Evolutionary conservation across 306 rosid species (phyloP), one percentile per base, ranked within the genome.

Genomic region (Vachellia pachyceras): DNA sequence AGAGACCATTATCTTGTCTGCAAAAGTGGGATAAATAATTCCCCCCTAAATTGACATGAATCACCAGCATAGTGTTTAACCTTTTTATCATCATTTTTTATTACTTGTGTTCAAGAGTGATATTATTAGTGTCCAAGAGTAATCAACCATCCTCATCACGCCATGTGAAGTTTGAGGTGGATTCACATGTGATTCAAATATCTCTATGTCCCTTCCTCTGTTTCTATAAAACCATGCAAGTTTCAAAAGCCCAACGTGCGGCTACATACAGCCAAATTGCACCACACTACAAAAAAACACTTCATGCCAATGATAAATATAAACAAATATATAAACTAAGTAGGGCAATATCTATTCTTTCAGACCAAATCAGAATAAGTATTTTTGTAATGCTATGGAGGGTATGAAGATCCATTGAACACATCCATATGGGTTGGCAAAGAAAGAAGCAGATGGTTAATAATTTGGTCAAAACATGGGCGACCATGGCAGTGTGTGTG

Each of bases 351-450:
- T 63, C 63, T 8, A 55, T 10, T 29, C 18, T 64, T 35, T 35
- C 3, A 64, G 5, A 64, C 10, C 22, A 7, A 13, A 35, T 64
- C 42, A 6, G 5, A 3, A 35, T 11, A 35, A 14, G 35, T 33
- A 33, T 29, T 61, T 2, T 25, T 60, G 8, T 60, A 2, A 33
- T 29, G 4, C 3, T 57, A 57, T 22, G 60, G 60, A 25, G 1
- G 67, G 39, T 25, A 25, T 60, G 1, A 33, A 36, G 44, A 64
- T 78, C 23, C 69, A 47, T 50, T 75, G 79, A 73, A 77, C 55
- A 77, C 46, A 58, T 83, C 68, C 68, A 76, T 65, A 75, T 45
- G 58, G 36, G 29, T 50, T 77, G 84, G 46, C 78, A 83, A 7
- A 37, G 54, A 76, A 77, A 57, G 36, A 52, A 64, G 1, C 4